Evolutionary conservation across 2,329 filamentous ascomycete genomes (phyloP), one percentile per base, ranked within the genome.

Genomic region (Kalmusia sp.): DNA sequence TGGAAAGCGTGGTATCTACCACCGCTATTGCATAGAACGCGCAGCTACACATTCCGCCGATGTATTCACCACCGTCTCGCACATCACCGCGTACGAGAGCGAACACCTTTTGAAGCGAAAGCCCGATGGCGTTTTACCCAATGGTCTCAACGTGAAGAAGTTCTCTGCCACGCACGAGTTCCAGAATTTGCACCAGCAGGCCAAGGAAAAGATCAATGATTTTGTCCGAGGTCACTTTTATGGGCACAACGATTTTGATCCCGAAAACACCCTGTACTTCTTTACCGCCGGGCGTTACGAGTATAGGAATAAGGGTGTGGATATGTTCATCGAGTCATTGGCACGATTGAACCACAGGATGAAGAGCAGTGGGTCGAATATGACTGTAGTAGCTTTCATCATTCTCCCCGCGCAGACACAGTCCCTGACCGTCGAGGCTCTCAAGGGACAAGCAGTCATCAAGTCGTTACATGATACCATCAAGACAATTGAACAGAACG

Each of bases 91-190:
- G 8, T 98, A 96, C 76, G 95, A 99, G 78, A 96, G 92, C 69
- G 95, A 99, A 80, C 93, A 99, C 78, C 78, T 99, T 64, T 84
- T 99, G 61, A 98, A 98, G 84, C 89, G 95, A 61, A 98, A 98
- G 79, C 95, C 95, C 1, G 95, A 99, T 66, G 95, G 95, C 35
- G 95, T 99, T 6, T 77, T 98, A 63, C 95, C 95, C 64, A 99
- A 99, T 69, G 95, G 95, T 60, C 83, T 99, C 69, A 99, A 99
- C 69, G 95, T 99, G 57, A 97, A 93, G 77, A 98, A 98, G 76
- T 98, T 98, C 80, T 93, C 93, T 7, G 95, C 95, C 6, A 93
- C 97, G 68, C 95, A 99, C 81, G 95, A 99, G 77, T 98, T 98
- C 80, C 95, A 99, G 76, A 99, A 99, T 73, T 78, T 99, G 71